Percentiles rank a stretch among this genome's conserved stretches.
Evolutionary conservation across 768 basidiomycete genomes (phyloP).

Genomic region (Boletus rubescentipes): DNA sequence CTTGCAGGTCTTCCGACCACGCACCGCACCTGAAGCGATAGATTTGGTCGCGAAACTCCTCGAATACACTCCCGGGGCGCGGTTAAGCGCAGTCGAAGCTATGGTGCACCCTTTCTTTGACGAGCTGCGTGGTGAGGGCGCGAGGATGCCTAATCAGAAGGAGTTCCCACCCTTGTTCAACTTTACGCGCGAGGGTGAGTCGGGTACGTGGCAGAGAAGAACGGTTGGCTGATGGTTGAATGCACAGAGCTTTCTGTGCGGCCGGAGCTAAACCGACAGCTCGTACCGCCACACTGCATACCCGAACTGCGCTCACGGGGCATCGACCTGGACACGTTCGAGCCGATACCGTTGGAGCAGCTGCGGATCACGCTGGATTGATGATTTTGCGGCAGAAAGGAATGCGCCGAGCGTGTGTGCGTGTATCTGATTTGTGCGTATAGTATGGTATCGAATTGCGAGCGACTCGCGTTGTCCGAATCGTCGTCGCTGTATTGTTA

Average conservation of each 20-base stretch:
- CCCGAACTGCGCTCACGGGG: constrained; percentile 82
- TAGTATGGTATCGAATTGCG: constrained; percentile 37
- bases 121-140: constrained; percentile 86
- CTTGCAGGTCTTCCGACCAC: constrained; percentile 91
- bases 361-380: constrained; percentile 92
- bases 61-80: constrained; percentile 96
- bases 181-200: constrained; percentile 93
- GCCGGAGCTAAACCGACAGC: constrained; percentile 88
- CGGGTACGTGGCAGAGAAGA: not conserved
- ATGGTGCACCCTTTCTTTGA: constrained; percentile 98
- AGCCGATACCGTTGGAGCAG: constrained; percentile 96
- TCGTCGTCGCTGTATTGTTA: constrained; percentile 32
- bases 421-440: constrained; percentile 36
- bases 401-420: constrained; percentile 19
- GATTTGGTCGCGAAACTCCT: constrained; percentile 91
- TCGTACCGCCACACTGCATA: constrained; percentile 91
- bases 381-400: constrained; percentile 36
- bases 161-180: constrained; percentile 94
- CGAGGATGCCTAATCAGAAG: constrained; percentile 95
- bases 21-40: constrained; percentile 94
- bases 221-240: constrained; percentile 5
- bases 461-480: constrained; percentile 21
- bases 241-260: constrained; percentile 88
- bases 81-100: constrained; percentile 85
- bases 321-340: constrained; percentile 87